Conservation (phyloP, 257 asterid genomes). For the Solanum etuberosum region DNA sequence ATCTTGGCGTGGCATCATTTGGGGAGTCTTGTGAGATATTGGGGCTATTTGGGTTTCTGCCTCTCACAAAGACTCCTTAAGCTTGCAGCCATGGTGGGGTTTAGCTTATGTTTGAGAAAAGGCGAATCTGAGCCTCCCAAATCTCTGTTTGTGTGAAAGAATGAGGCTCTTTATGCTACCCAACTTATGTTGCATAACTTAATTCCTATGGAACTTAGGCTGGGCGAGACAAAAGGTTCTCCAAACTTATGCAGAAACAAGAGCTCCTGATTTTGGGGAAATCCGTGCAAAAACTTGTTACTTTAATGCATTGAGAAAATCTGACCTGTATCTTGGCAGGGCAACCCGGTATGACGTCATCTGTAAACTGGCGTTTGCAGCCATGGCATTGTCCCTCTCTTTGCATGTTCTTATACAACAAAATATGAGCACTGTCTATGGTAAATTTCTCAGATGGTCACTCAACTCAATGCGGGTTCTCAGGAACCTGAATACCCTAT, state of each 20-base stretch:
- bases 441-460: background rate
- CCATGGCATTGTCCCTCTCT: background rate
- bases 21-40: background rate
- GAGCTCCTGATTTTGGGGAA: background rate
- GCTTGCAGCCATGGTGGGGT: background rate
- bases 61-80: background rate
- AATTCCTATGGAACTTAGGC: background rate
- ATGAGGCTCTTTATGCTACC: background rate
- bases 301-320: background rate
- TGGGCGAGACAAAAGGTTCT: background rate
- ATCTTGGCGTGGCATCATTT: background rate
- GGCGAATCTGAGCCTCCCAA: background rate
- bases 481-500: background rate
- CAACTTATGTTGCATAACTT: background rate
- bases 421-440: background rate
- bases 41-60: background rate
- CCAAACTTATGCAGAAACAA: background rate
- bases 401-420: background rate
- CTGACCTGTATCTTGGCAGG: slow-evolving; percentile 22
- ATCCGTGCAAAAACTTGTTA: background rate
- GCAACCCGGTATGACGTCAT: background rate
- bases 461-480: background rate
- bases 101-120: background rate
- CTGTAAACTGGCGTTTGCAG: background rate
- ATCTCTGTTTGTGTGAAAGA: background rate